Percentiles rank a stretch among this genome's conserved stretches.
Evolutionary conservation across 805 yeast genomes (phyloP).

Genomic region (Candida hispaniensis): DNA sequence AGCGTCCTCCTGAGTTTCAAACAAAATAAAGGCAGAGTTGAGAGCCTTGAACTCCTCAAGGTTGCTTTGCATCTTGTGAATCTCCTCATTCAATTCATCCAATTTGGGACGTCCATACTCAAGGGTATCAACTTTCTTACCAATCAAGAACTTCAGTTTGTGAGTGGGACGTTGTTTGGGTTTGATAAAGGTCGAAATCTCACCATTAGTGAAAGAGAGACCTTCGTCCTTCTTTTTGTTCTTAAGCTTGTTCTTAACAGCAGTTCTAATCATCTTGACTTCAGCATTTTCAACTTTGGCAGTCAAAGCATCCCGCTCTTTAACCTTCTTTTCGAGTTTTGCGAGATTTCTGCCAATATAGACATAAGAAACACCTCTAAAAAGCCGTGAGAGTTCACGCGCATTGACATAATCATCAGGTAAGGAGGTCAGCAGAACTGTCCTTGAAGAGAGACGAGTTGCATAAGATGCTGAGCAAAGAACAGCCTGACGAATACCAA

Average conservation of each 20-base stretch:
- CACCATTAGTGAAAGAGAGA: constrained; percentile 15
- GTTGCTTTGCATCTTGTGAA: constrained; percentile 45
- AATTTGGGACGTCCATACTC: constrained; percentile 57
- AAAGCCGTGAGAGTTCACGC: constrained; percentile 58
- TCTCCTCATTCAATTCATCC: constrained; percentile 57
- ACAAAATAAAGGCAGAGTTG: constrained; percentile 74
- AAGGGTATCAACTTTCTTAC: constrained; percentile 78
- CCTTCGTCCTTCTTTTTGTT: constrained; percentile 47
- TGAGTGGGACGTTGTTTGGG: constrained; percentile 77
- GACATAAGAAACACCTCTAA: constrained; percentile 71
- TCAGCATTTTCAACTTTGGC: constrained; percentile 57
- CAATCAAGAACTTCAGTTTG: constrained; percentile 56
- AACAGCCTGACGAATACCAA: constrained; percentile 65
- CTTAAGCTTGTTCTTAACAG: constrained; percentile 54
- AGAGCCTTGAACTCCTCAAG: constrained; percentile 52
- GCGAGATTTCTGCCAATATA: constrained; percentile 64
- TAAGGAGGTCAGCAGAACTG: constrained; percentile 74
- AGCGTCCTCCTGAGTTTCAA: constrained; percentile 74
- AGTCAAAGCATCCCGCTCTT: constrained; percentile 50
- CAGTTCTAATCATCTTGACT: constrained; percentile 44
- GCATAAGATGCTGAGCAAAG: constrained; percentile 76
- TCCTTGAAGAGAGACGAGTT: constrained; percentile 60
- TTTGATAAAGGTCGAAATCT: constrained; percentile 39
- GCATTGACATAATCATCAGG: constrained; percentile 67
- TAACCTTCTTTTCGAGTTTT: constrained; percentile 44